phyloP scores from a whole-genome alignment of 805 yeast species.

The Hanseniaspora jakobsenii region DNA sequence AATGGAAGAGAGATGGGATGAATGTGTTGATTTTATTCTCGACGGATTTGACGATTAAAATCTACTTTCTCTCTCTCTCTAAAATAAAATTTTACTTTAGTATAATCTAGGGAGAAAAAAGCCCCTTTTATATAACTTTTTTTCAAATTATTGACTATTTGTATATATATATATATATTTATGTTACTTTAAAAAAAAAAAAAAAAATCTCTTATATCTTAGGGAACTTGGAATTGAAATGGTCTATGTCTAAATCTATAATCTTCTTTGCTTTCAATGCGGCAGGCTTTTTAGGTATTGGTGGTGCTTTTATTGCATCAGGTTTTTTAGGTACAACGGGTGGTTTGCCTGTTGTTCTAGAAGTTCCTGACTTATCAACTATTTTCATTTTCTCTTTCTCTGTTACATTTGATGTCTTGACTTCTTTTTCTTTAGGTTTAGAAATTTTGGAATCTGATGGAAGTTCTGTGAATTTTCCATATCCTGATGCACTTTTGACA shows the following conservation, averaged over 20 bases:
- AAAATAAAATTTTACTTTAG: no score
- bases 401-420: no score
- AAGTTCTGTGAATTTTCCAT: slow-evolving; percentile 70
- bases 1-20: slow-evolving; percentile 70
- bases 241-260: slow-evolving; percentile 16
- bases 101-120: no score
- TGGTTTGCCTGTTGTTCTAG: background rate
- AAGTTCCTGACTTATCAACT: no score
- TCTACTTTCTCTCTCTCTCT: no score
- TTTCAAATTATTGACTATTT: background rate
- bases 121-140: background rate
- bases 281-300: slow-evolving; percentile 55
- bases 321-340: slow-evolving; percentile 15
- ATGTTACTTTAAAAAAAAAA: background rate
- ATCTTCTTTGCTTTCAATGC: slow-evolving; percentile 28
- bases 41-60: slow-evolving; percentile 56
- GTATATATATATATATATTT: slow-evolving; percentile 1
- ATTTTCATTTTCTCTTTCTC: no score
- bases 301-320: slow-evolving; percentile 32
- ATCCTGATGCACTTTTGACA: slow-evolving; percentile 61
- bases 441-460: no score
- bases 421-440: no score
- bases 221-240: slow-evolving; percentile 12
- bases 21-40: slow-evolving; percentile 69
- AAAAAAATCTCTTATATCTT: no score